phyloP scores from a whole-genome alignment of 441 rosid genomes.

The Flueggea neowawraea region DNA sequence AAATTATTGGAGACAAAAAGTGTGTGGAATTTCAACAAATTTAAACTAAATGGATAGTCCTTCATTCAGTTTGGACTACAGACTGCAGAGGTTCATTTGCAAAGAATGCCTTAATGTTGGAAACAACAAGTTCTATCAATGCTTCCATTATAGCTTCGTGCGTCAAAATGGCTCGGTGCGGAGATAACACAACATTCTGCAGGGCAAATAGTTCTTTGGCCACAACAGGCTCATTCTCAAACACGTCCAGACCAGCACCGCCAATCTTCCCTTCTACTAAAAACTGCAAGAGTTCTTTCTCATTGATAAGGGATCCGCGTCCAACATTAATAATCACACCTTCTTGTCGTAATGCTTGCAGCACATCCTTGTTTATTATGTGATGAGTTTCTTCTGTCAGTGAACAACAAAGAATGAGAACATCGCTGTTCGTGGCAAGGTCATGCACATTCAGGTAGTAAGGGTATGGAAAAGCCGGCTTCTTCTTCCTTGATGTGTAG shows the following conservation, averaged over 20 bases:
- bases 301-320: constrained; percentile 59
- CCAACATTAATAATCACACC: constrained; percentile 65
- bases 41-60: too few relatives aligned
- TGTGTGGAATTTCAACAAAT: too few relatives aligned
- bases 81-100: constrained; percentile 32
- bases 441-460: constrained; percentile 35
- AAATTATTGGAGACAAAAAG: too few relatives aligned
- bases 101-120: constrained; percentile 55
- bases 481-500: constrained; percentile 51
- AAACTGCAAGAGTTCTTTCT: constrained; percentile 46
- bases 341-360: constrained; percentile 51
- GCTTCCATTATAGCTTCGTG: constrained; percentile 29
- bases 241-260: constrained; percentile 72
- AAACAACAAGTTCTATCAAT: constrained; percentile 20
- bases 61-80: constrained; percentile 10
- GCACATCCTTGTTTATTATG: constrained; percentile 42
- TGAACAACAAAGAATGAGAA: constrained; percentile 42
- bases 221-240: constrained; percentile 54
- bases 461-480: constrained; percentile 27
- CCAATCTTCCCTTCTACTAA: constrained; percentile 38
- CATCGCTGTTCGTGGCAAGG: constrained; percentile 46
- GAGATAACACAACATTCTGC: constrained; percentile 45
- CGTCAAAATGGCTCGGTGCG: constrained; percentile 31
- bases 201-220: constrained; percentile 34
- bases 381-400: constrained; percentile 39